Base-by-base conservation (phyloP, 768 basidiomycete species). In the Exidia glandulosa region DNA sequence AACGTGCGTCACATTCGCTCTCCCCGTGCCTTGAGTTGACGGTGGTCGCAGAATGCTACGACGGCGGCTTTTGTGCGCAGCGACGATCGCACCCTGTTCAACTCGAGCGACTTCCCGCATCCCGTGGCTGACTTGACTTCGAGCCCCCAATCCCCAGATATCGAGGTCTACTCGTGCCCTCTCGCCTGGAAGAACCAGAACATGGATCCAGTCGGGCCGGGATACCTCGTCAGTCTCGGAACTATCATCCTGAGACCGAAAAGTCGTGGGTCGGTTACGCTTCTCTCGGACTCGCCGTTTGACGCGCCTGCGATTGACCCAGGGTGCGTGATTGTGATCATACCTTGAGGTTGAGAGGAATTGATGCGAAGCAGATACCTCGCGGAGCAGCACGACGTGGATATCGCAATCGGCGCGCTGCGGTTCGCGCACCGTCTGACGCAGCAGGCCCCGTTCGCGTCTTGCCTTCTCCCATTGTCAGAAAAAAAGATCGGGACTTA, bases 271-370 rank as follows among this genome's bases (percentile, higher is more conserved):
- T 73, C 65, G 6, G 58, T 81, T 56, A 59, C 69, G 32, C 66
- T 80, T n/a, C 71, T 70, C 36, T 79, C 79, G 1, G 61, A 69
- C 1, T 64, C 76, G 45, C 76, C 77, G 13, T 71, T 70, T 64
- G 77, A 78, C 10, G 58, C 66, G 1, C 79, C 79, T 1, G n/a
- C 74, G 33, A 72, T 80, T 16, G 75, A 80, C 59, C 79, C 79
- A 23, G 72, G 72, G 77, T 76, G 57, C 6, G 75, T 64, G 7
- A 56, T 25, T 10, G 30, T n/a, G n/a, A 27, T 32, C n/a, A 5
- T 23, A 6, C 12, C 19, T 14, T 45, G n/a, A n/a, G n/a, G n/a
- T 23, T 45, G 41, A 45, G 6, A 23, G 19, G 23, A 19, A 23
- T 23, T 45, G 5, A 45, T 19, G 19, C 41, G 9, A 45, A 14